Evolutionary conservation across 2,329 filamentous ascomycete genomes (phyloP).

Genomic region (Paecilomyces variotii): DNA sequence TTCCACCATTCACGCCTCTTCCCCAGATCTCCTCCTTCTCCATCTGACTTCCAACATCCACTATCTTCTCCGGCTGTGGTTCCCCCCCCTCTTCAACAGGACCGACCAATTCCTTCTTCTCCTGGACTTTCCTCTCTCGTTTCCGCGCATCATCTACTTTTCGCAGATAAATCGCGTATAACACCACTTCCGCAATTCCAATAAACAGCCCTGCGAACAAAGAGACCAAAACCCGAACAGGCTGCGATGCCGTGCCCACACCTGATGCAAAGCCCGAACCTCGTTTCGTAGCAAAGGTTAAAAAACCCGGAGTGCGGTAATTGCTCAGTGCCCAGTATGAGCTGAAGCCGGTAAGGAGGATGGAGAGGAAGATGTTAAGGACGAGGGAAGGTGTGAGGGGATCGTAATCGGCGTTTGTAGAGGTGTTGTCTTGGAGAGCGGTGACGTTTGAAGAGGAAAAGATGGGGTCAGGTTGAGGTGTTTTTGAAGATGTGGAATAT

Average conservation of each 20-base stretch:
- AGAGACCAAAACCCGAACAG: slow-evolving; percentile 33
- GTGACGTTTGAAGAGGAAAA: slow-evolving; percentile 48
- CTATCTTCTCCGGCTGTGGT: not conserved
- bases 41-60: not conserved
- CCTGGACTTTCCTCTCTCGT: slow-evolving; percentile 29
- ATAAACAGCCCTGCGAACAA: slow-evolving; percentile 34
- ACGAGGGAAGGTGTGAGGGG: slow-evolving; percentile 52
- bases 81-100: slow-evolving; percentile 10
- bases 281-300: slow-evolving; percentile 9
- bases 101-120: slow-evolving; percentile 30
- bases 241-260: slow-evolving; percentile 17
- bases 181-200: slow-evolving; percentile 38
- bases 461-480: slow-evolving; percentile 27
- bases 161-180: slow-evolving; percentile 40
- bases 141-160: slow-evolving; percentile 33
- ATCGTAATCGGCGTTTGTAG: slow-evolving; percentile 23
- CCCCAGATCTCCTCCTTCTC: slow-evolving; percentile 34
- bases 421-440: slow-evolving; percentile 32
- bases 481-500: slow-evolving; percentile 46
- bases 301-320: slow-evolving; percentile 26
- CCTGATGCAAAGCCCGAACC: slow-evolving; percentile 7
- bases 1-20: slow-evolving; percentile 30
- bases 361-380: slow-evolving; percentile 81
- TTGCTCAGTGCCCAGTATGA: slow-evolving; percentile 36
- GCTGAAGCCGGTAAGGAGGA: slow-evolving; percentile 56